Base-by-base conservation (phyloP, 148 eudicot genomes). In the Simmondsia chinensis region DNA sequence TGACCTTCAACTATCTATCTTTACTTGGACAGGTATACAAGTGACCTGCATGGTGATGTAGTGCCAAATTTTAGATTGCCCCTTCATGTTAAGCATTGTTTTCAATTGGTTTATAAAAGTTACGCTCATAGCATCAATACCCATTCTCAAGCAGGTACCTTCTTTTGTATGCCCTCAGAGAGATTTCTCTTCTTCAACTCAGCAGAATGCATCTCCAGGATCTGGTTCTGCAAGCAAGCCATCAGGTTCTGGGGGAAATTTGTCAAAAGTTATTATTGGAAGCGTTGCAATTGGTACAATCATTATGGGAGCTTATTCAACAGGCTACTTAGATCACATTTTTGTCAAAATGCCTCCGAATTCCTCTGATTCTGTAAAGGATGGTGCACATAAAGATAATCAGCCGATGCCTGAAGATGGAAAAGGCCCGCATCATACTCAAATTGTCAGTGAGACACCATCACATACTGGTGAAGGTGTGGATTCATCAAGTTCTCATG, bases 261-360 rank as follows among this genome's bases (percentile, higher is more conserved):
- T 66, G 29, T 32, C 78, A 33, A 80, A 72, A 63, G 20, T 67
- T 52, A 8, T 89, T 21, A 7, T 70, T 54, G 97, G 95, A 33
- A 40, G 70, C 56, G 54, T 73, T 61, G 80, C 75, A 34, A 20
- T 89, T 46, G 82, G 94, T 64, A 62, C 76, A 43, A 79, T 66
- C 58, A 37, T 60, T 40, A 5, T 57, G 46, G 62, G 59, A 33
- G 91, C 82, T 54, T 81, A 83, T 62, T 47, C 69, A 5, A 43
- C 56, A 56, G 94, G 85, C 25, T 61, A 64, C 41, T 48, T 77
- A 4, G 74, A 68, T 51, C 63, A 54, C 20, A 20, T 58, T 54
- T 20, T 53, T 40, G 64, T 30, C 20, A 63, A 61, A 44, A 66
- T 58, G 44, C 67, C 46, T 47, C 61, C 20, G 28, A 46, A 20